A percentile compares a stretch with the other conserved stretches of the same genome.
phyloP scores from a whole-genome alignment of 2,329 filamentous ascomycete genomes.

The Arthroderma sp. region DNA sequence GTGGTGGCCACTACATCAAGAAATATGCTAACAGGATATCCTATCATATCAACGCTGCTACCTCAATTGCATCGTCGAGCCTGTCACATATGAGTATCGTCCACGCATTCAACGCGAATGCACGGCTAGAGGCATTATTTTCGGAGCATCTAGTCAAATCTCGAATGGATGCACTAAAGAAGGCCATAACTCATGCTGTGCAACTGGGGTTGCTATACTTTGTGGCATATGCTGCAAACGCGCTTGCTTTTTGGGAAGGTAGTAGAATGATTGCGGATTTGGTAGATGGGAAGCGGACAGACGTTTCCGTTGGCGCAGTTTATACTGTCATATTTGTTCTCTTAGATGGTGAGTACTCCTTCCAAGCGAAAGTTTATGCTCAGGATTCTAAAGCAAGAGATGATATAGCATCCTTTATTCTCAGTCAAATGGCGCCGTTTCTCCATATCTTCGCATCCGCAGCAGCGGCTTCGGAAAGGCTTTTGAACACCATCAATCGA shows the following conservation, averaged over 20 bases:
- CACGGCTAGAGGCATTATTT: constrained; percentile 48
- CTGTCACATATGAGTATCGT: constrained; percentile 49
- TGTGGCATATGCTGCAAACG: constrained; percentile 51
- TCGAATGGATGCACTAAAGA: constrained; percentile 40
- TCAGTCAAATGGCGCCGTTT: constrained; percentile 28
- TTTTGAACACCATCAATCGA: constrained; percentile 10
- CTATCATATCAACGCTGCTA: constrained; percentile 43
- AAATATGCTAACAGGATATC: constrained; percentile 39
- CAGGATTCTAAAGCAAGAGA: not conserved
- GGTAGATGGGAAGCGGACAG: constrained; percentile 17
- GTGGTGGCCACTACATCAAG: constrained; percentile 42
- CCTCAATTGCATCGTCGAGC: constrained; percentile 50
- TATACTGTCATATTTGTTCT: constrained; percentile 29
- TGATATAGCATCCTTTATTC: constrained; percentile 20
- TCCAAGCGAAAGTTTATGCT: constrained; percentile 8
- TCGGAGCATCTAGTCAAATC: constrained; percentile 38
- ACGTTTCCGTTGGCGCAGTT: constrained; percentile 21
- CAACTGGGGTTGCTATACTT: constrained; percentile 51
- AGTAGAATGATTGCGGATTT: constrained; percentile 37
- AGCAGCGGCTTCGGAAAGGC: constrained; percentile 7
- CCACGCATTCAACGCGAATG: constrained; percentile 49
- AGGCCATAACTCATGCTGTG: constrained; percentile 40
- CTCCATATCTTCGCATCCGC: constrained; percentile 15
- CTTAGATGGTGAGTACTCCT: constrained; percentile 20
- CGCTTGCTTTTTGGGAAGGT: constrained; percentile 53